Conservation (phyloP, 2,329 filamentous ascomycete species). For the Scleromitrula shiraiana region DNA sequence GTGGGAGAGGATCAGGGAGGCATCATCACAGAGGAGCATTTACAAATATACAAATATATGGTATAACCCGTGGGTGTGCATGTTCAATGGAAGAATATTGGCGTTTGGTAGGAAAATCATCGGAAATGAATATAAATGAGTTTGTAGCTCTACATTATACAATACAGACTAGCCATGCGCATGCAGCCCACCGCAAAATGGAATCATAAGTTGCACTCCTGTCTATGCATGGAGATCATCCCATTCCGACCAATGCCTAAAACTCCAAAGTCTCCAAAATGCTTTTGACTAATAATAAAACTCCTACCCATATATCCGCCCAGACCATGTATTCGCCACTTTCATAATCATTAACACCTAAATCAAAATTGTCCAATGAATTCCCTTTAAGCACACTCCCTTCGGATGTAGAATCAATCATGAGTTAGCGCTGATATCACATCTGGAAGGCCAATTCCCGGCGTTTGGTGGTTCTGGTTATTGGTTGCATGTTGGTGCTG, state of each 20-base stretch:
- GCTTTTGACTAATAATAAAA: constrained; percentile 14
- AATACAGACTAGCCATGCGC: constrained; percentile 16
- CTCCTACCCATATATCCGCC: constrained; percentile 12
- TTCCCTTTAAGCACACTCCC: not conserved
- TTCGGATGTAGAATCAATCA: constrained; percentile 16
- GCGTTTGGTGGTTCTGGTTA: constrained; percentile 15
- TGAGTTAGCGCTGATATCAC: constrained; percentile 12
- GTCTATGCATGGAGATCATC: constrained; percentile 2
- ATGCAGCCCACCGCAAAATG: constrained; percentile 12
- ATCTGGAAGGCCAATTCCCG: constrained; percentile 15
- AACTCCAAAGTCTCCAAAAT: constrained; percentile 14
- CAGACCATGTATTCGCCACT: constrained; percentile 18
- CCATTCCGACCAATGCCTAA: constrained; percentile 10
- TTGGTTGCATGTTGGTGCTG: not conserved
- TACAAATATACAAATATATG: constrained; percentile 3
- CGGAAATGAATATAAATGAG: constrained; percentile 5
- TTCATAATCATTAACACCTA: constrained; percentile 21
- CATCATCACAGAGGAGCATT: not conserved
- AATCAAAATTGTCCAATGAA: constrained; percentile 22
- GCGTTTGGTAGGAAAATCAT: constrained; percentile 1
- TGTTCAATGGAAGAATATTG: not conserved
- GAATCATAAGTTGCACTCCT: constrained; percentile 16
- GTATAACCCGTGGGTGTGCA: constrained; percentile 4
- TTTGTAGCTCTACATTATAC: constrained; percentile 21
- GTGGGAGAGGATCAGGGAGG: constrained; percentile 2